Evolutionary conservation across 495 filamentous ascomycete genomes (phyloP).

Genomic region (Haplographium delicatum): DNA sequence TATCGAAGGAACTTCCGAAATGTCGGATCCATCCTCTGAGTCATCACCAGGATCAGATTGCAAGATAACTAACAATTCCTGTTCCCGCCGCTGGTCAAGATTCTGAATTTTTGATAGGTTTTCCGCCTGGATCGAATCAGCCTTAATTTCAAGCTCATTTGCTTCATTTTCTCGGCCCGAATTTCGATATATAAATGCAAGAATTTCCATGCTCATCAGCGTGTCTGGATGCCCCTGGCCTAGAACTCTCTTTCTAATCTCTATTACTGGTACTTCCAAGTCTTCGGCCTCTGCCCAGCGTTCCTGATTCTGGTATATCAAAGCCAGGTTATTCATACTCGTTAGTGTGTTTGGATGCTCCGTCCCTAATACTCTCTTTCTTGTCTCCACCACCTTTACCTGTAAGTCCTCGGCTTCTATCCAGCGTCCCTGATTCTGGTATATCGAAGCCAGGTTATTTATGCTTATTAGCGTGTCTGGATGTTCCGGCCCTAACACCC

Average conservation of each 20-base stretch:
- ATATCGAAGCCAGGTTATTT: neutral
- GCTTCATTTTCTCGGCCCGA: too few species aligned
- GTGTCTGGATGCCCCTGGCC: conserved; percentile 3
- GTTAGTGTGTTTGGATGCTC: neutral
- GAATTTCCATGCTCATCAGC: too few species aligned
- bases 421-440: conserved; percentile 5
- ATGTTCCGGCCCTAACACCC: neutral
- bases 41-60: too few species aligned
- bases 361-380: neutral
- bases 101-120: too few species aligned
- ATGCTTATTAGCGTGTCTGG: neutral
- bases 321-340: conserved; percentile 2
- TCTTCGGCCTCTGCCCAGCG: conserved; percentile 7
- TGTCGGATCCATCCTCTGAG: too few species aligned
- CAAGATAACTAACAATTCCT: too few species aligned
- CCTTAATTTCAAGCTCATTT: too few species aligned
- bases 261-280: conserved; percentile 4
- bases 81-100: too few species aligned
- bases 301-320: neutral
- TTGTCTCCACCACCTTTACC: neutral
- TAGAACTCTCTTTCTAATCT: conserved; percentile 1
- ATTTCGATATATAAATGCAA: too few species aligned
- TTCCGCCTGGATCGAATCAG: too few species aligned
- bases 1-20: too few species aligned
- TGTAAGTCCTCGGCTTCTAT: neutral